phyloP scores from a whole-genome alignment of 306 rosid genomes.

The Gastrolobium villosum region DNA sequence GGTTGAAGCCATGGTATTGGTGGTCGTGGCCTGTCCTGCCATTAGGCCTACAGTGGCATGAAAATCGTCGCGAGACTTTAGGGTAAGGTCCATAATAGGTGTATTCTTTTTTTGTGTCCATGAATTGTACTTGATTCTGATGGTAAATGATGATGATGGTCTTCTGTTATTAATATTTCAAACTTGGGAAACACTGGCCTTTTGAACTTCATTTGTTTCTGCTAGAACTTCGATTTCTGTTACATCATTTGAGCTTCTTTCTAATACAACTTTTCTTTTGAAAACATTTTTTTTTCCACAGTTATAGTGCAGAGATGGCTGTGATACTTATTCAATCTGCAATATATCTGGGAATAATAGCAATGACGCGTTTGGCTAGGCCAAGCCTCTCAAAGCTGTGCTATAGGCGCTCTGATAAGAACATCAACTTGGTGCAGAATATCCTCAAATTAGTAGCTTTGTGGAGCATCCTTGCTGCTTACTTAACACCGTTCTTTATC shows the following conservation, averaged over 20 bases:
- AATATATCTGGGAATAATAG: slow-evolving; percentile 66
- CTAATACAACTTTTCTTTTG: neutral
- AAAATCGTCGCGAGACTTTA: slow-evolving; percentile 72
- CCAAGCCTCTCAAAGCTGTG: slow-evolving; percentile 81
- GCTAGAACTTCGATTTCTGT: neutral
- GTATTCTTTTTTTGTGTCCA: neutral
- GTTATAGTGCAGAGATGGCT: slow-evolving; percentile 80
- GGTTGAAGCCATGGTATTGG: slow-evolving; percentile 99
- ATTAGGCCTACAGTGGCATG: slow-evolving; percentile 90
- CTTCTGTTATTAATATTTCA: too few species aligned
- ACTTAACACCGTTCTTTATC: slow-evolving; percentile 68
- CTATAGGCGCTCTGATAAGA: slow-evolving; percentile 75
- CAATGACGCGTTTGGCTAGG: slow-evolving; percentile 74
- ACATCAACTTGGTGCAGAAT: slow-evolving; percentile 57
- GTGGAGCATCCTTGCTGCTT: slow-evolving; percentile 82
- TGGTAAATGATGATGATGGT: slow-evolving; percentile 1
- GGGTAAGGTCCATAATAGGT: slow-evolving; percentile 62
- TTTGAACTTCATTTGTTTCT: neutral
- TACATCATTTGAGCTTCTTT: neutral
- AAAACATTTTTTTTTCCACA: neutral
- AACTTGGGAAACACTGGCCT: neutral
- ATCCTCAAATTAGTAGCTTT: slow-evolving; percentile 64
- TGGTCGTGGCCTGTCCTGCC: slow-evolving; percentile 99
- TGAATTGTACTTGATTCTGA: slow-evolving; percentile 1
- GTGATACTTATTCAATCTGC: slow-evolving; percentile 63